Base-by-base conservation (phyloP, 2,329 filamentous ascomycete species). In the Aspergillus oerlinghausenensis region DNA sequence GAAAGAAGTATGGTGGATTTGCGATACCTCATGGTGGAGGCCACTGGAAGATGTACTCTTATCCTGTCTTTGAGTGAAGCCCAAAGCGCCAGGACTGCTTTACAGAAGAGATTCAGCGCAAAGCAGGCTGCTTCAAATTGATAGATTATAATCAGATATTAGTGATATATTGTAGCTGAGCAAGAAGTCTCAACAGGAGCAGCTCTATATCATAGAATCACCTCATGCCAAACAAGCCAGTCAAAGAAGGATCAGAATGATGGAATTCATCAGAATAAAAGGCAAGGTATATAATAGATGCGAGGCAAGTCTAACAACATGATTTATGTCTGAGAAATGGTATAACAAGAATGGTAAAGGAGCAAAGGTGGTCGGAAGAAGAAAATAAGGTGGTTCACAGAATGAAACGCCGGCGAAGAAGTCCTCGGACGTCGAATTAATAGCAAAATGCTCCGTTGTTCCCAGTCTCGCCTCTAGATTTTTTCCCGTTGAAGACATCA, bases 371-470 rank as follows among this genome's bases (percentile, higher is more conserved):
- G 57, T 57, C 38, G 55, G 59, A 63, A 56, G 57, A 50, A 50
- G 49, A 49, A 51, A 35, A 32, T 29, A 51, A 58, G 50, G 32
- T 55, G 47, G 40, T 54, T 57, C 60, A 60, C 54, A 68, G 61
- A 55, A 65, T 64, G 63, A 63, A 65, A 70, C 66, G 67, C 66
- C 65, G 66, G 66, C 63, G 64, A 65, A 64, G 57, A 68, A 66
- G 55, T 47, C 65, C 65, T 68, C 65, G 65, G 65, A 69, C 64
- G 62, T 63, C 65, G 65, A 61, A 70, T 49, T 53, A 53, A 50
- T 54, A 57, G 40, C 19, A 54, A 50, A 54, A 58, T 55, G 59
- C 55, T 60, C 60, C 56, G 43, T 60, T 51, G 60, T 56, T 55
- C 60, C 55, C 62, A 54, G 58, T 59, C 55, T 57, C 56, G 55